phyloP scores from a whole-genome alignment of 1,139 yeast genomes.

The Suhomyces terraborum region DNA sequence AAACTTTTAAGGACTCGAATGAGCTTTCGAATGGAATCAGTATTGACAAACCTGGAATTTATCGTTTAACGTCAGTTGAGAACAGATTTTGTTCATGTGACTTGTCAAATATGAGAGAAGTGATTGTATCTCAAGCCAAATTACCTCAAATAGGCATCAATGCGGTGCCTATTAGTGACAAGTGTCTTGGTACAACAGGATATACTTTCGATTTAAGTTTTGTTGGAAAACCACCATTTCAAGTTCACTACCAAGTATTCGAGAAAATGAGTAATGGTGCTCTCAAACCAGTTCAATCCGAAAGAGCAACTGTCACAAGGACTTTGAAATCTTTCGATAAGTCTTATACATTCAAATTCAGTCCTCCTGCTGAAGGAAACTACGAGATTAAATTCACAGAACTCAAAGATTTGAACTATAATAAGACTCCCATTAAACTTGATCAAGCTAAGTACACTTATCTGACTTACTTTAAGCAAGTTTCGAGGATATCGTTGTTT shows the following conservation, averaged over 20 bases:
- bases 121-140: conserved; percentile 29
- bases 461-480: conserved; percentile 53
- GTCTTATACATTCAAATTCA: conserved; percentile 56
- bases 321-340: conserved; percentile 26
- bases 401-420: conserved; percentile 58
- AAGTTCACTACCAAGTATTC: conserved; percentile 62
- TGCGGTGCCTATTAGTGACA: conserved; percentile 69
- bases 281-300: conserved; percentile 35
- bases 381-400: conserved; percentile 70
- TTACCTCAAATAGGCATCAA: conserved; percentile 55
- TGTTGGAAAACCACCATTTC: conserved; percentile 82
- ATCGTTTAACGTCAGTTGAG: conserved; percentile 51
- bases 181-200: conserved; percentile 92
- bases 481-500: conserved; percentile 44
- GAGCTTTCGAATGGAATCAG: conserved; percentile 38
- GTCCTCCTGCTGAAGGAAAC: conserved; percentile 79
- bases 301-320: conserved; percentile 33
- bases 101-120: conserved; percentile 33
- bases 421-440: conserved; percentile 32
- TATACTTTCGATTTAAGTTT: conserved; percentile 66
- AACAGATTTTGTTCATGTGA: conserved; percentile 70
- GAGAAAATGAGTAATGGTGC: conserved; percentile 39
- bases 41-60: conserved; percentile 63
- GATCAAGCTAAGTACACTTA: conserved; percentile 44
- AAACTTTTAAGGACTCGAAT: conserved; percentile 34